A percentile compares a stretch with the other conserved stretches of the same genome.
Evolutionary conservation across 2,329 filamentous ascomycete species (phyloP).

Genomic region (Xylariales sp.): DNA sequence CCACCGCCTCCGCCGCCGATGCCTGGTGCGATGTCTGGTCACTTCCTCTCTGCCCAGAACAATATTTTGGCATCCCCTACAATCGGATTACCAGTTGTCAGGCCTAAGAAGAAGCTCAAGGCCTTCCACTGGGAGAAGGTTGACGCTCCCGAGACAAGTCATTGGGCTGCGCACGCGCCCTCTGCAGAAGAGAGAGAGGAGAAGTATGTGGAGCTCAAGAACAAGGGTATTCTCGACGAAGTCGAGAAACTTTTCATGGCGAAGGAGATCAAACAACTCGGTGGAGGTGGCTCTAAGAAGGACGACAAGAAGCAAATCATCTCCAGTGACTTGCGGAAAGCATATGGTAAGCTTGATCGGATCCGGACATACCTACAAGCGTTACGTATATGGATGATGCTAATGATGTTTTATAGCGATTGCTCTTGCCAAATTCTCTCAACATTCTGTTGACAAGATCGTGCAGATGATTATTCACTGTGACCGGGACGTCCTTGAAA

Average conservation of each 20-base stretch:
- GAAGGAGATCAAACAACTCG: constrained; percentile 89
- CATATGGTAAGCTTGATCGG: constrained; percentile 57
- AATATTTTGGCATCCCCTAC: constrained; percentile 50
- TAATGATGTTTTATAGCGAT: constrained; percentile 61
- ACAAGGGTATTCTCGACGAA: constrained; percentile 93
- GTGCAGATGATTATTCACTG: constrained; percentile 95
- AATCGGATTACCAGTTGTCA: constrained; percentile 71
- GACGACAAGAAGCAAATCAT: constrained; percentile 98
- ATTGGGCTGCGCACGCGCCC: constrained; percentile 84
- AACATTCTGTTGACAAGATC: constrained; percentile 75
- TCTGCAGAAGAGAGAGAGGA: constrained; percentile 89
- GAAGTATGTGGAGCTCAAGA: constrained; percentile 89
- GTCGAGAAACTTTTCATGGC: constrained; percentile 97
- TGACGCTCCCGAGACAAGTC: constrained; percentile 82
- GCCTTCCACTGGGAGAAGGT: constrained; percentile 99
- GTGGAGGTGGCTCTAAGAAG: constrained; percentile 67
- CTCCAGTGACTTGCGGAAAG: constrained; percentile 82
- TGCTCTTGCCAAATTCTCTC: constrained; percentile 89
- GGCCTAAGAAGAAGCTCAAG: constrained; percentile 99
- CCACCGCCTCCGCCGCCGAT: constrained; percentile 57
- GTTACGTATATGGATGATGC: no score
- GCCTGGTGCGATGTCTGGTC: constrained; percentile 67
- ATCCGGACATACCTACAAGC: background rate
- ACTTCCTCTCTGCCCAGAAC: constrained; percentile 66
- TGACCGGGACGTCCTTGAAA: constrained; percentile 83